Percentiles rank a stretch among this genome's conserved stretches.
These are phyloP conservation scores for Monilinia aucupariae DNA, from an alignment of 2,329 filamentous ascomycete species.

Conservation along the genomic window DNA sequence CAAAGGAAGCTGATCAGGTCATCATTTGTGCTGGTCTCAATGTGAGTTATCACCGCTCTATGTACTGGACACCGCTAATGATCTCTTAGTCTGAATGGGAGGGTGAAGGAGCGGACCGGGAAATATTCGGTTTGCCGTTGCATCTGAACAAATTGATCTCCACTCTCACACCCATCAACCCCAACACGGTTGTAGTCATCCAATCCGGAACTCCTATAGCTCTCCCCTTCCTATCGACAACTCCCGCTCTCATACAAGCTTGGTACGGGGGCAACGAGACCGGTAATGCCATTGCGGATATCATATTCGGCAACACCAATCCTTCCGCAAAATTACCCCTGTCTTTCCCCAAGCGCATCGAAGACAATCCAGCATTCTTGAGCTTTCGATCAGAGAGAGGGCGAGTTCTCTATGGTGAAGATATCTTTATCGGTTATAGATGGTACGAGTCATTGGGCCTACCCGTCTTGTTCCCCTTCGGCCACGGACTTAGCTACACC, in stretches of 20 bases:
- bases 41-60: conserved; percentile 34
- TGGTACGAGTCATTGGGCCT: conserved; percentile 70
- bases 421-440: conserved; percentile 74
- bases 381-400: conserved; percentile 69
- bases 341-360: conserved; percentile 60
- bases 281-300: conserved; percentile 73
- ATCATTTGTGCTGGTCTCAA: conserved; percentile 73
- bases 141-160: conserved; percentile 39
- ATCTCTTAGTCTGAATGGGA: conserved; percentile 44
- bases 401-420: conserved; percentile 71
- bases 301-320: conserved; percentile 58
- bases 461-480: conserved; percentile 68
- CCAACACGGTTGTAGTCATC: conserved; percentile 66
- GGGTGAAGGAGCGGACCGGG: conserved; percentile 33
- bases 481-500: conserved; percentile 73
- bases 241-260: conserved; percentile 59
- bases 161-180: conserved; percentile 49
- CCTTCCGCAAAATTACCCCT: conserved; percentile 69
- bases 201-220: conserved; percentile 71
- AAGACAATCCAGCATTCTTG: conserved; percentile 70
- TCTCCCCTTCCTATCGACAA: conserved; percentile 61
- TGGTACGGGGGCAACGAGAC: conserved; percentile 89
- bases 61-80: conserved; percentile 46
- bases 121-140: conserved; percentile 28
- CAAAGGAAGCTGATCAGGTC: conserved; percentile 65